phyloP scores from a whole-genome alignment of 1,284 basidiomycete genomes.

The Neonothopanus nambi region DNA sequence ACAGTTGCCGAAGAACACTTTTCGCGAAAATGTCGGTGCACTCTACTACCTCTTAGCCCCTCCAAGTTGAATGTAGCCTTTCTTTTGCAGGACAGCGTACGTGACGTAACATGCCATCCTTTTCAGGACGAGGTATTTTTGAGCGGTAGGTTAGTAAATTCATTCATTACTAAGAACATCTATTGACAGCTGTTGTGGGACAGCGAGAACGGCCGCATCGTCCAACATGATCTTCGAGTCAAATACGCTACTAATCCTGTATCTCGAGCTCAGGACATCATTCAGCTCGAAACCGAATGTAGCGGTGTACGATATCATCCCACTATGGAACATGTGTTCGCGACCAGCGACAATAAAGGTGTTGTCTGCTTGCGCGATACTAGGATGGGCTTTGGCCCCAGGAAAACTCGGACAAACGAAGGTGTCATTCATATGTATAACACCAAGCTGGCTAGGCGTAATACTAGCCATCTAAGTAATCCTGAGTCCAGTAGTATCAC shows the following conservation, averaged over 20 bases:
- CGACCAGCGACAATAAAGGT: conserved; percentile 58
- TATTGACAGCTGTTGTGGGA: conserved; percentile 1
- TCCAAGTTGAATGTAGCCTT: conserved; percentile 13
- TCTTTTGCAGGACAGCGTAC: conserved; percentile 55
- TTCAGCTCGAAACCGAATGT: conserved; percentile 55
- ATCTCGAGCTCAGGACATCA: conserved; percentile 44
- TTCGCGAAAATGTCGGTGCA: conserved; percentile 18
- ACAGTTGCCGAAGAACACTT: conserved; percentile 7
- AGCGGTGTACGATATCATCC: conserved; percentile 68
- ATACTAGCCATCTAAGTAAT: conserved; percentile 41
- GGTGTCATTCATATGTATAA: conserved; percentile 56
- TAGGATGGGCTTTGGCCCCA: conserved; percentile 73
- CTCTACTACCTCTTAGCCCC: conserved; percentile 14
- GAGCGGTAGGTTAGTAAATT: conserved; percentile 53
- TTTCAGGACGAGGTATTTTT: conserved; percentile 65
- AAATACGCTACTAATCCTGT: conserved; percentile 29
- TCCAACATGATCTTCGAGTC: conserved; percentile 55
- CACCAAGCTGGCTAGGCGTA: conserved; percentile 55
- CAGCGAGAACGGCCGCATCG: conserved; percentile 69
- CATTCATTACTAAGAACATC: conserved; percentile 3
- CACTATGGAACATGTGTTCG: conserved; percentile 62
- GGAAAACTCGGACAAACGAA: conserved; percentile 38
- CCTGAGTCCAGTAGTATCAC: conserved; percentile 67
- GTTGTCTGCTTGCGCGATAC: conserved; percentile 66
- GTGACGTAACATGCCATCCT: conserved; percentile 62